Base-by-base conservation (phyloP, 139 green algal species). In the Chlamydomonas incerta region DNA sequence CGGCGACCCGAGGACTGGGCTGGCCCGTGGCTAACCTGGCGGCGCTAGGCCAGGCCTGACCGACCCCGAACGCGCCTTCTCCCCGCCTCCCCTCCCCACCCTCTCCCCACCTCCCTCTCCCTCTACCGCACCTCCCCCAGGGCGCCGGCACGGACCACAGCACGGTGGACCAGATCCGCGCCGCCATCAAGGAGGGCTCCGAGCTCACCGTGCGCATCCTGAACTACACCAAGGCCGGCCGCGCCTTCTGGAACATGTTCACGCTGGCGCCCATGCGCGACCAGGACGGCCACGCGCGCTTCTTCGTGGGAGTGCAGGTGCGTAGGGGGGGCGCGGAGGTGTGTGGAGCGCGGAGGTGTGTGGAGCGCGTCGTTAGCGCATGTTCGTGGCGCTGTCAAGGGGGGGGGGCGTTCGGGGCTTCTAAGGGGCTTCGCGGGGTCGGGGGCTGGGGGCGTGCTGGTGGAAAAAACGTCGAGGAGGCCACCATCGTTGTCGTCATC, bases 171-270 rank as follows among this genome's bases (percentile, higher is more conserved):
- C 87, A 94, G 77, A 97, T 99, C 60, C 91, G 96, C 37, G 84
- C 95, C 11, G 95, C 97, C 17, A 94, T 99, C 34, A 87, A 89
- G 18, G 89, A 67, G 3, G 92, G 93, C 15, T 86, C 88, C 0
- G 96, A 98, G 88, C 94, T 95, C 70, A 98, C 95, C 0, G 96
- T 98, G 26, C 92, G 96, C 50, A 88, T 99, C 87, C 93, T 99
- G 33, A 99, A 99, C 92, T 99, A 99, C 93, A 95, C 87, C 67
- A 97, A 97, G 89, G 80, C 86, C 58, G 96, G 96, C 29, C 87
- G 87, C 65, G 87, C 94, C 35, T 99, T 99, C 81, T 99, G 97
- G 97, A 99, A 99, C 90, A 98, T 99, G 93, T 95, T 99, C 68
- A 98, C 96, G 2, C 80, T 99, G 68, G 95, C 96, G 55, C 95